Evolutionary conservation across 768 basidiomycete species (phyloP).

Genomic region (Lentinula detonsa): DNA sequence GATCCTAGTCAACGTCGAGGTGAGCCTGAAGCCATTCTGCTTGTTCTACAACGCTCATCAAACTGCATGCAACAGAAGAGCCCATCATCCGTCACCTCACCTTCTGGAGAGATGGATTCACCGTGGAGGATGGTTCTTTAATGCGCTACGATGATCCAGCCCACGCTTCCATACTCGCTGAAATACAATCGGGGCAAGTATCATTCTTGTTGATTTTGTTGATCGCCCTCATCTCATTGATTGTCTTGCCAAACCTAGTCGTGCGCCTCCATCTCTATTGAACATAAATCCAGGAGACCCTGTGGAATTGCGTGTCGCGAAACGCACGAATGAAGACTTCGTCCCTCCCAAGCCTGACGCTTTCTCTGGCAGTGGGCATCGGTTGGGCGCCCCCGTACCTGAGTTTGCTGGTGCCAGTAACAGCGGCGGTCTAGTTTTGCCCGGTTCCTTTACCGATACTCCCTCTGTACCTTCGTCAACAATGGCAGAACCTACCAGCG

Average conservation of each 20-base stretch:
- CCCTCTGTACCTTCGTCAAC: slow-evolving; percentile 15
- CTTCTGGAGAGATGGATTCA: slow-evolving; percentile 93
- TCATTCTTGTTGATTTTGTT: background rate
- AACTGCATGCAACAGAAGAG: slow-evolving; percentile 38
- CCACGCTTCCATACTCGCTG: slow-evolving; percentile 60
- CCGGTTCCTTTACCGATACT: slow-evolving; percentile 49
- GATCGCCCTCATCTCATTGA: background rate
- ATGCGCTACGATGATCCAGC: slow-evolving; percentile 78
- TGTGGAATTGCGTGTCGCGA: slow-evolving; percentile 75
- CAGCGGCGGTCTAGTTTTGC: slow-evolving; percentile 31
- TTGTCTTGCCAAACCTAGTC: slow-evolving; percentile 30
- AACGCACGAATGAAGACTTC: slow-evolving; percentile 69
- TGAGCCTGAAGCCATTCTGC: background rate
- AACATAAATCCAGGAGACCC: slow-evolving; percentile 72
- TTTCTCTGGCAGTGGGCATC: slow-evolving; percentile 72
- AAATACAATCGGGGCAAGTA: slow-evolving; percentile 75
- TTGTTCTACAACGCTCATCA: background rate
- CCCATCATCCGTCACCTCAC: slow-evolving; percentile 70
- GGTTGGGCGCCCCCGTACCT: slow-evolving; percentile 79
- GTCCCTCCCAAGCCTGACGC: slow-evolving; percentile 44
- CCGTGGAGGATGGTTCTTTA: slow-evolving; percentile 83
- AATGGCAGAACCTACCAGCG: slow-evolving; percentile 24
- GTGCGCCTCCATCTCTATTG: slow-evolving; percentile 73
- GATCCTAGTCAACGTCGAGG: slow-evolving; percentile 47
- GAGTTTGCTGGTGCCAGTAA: slow-evolving; percentile 12